These are phyloP conservation scores for Mycena polygramma DNA, from an alignment of 768 basidiomycete species.

Conservation along the genomic window DNA sequence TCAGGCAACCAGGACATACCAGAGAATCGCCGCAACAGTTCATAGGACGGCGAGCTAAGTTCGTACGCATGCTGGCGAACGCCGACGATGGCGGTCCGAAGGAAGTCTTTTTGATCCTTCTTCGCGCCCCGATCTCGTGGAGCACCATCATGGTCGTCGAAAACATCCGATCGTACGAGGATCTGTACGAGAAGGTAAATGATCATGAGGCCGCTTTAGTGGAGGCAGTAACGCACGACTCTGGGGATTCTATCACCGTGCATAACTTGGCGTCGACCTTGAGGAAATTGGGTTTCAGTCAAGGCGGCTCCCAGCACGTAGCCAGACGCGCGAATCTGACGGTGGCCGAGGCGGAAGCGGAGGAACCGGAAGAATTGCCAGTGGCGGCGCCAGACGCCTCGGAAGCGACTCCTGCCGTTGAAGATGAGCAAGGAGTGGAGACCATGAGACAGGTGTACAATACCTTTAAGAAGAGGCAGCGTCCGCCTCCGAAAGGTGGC, in stretches of 20 bases:
- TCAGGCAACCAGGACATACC: not conserved
- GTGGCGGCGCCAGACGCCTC: too few species aligned
- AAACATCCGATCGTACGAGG: not conserved
- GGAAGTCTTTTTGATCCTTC: conserved; percentile 1
- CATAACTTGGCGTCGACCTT: too few species aligned
- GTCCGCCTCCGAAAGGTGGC: not conserved
- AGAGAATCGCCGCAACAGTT: not conserved
- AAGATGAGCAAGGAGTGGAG: too few species aligned
- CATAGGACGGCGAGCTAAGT: not conserved
- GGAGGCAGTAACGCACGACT: not conserved
- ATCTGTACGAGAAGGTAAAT: not conserved
- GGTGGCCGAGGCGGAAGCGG: not conserved
- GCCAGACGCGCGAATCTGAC: not conserved
- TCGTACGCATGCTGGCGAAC: not conserved
- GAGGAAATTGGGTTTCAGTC: too few species aligned
- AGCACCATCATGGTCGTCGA: not conserved
- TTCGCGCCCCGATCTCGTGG: not conserved
- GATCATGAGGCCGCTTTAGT: not conserved
- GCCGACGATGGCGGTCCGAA: not conserved
- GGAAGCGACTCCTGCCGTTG: too few species aligned
- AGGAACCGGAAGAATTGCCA: too few species aligned
- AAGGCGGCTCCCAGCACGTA: not conserved
- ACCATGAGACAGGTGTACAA: not conserved
- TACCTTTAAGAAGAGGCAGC: not conserved
- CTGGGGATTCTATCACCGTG: too few species aligned